phyloP scores from a whole-genome alignment of 2,329 filamentous ascomycete genomes.

The Penicillium sp. region DNA sequence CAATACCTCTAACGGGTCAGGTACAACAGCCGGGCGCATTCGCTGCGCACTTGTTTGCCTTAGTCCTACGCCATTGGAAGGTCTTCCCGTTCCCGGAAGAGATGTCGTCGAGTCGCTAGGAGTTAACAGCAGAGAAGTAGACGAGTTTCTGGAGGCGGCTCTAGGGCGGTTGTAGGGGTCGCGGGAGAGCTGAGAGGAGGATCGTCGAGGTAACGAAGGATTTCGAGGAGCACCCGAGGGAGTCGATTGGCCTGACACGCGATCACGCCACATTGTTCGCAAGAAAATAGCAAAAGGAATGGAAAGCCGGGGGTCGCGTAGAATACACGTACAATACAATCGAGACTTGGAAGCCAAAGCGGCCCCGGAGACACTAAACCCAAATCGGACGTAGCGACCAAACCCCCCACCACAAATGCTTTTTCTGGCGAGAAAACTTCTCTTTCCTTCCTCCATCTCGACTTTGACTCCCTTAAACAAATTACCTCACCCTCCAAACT shows the following conservation, averaged over 20 bases:
- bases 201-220: conserved; percentile 66
- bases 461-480: conserved; percentile 22
- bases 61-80: conserved; percentile 66
- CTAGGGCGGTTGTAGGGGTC: conserved; percentile 67
- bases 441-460: conserved; percentile 28
- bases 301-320: neutral
- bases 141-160: conserved; percentile 69
- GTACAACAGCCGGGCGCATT: conserved; percentile 53
- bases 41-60: conserved; percentile 55
- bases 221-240: conserved; percentile 63
- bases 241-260: conserved; percentile 70
- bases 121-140: conserved; percentile 69
- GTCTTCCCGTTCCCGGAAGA: conserved; percentile 63
- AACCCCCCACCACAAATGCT: conserved; percentile 36
- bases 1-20: conserved; percentile 71
- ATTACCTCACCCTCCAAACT: conserved; percentile 20
- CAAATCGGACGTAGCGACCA: conserved; percentile 25
- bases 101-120: conserved; percentile 75
- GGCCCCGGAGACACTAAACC: conserved; percentile 25
- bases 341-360: conserved; percentile 4
- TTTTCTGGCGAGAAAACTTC: conserved; percentile 26
- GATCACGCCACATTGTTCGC: conserved; percentile 79
- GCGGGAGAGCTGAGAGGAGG: conserved; percentile 66
- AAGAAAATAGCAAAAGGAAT: neutral
- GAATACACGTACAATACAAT: neutral